These are phyloP conservation scores for Dalechampia spathulata DNA, from an alignment of 441 rosid species.

Conservation along the genomic window DNA sequence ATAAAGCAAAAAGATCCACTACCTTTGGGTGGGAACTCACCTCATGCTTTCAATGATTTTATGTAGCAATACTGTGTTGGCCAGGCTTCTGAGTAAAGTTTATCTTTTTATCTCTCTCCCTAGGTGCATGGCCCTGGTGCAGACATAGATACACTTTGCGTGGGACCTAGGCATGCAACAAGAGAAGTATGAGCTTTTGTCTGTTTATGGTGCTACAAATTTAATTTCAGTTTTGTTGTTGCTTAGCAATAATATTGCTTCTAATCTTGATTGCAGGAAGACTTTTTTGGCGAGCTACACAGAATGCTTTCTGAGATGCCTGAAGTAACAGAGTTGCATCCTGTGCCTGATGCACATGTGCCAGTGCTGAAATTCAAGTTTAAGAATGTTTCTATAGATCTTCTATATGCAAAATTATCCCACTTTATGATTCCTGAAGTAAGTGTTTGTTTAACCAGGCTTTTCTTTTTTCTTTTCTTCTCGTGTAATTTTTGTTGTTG, in stretches of 20 bases:
- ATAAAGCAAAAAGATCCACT: neutral
- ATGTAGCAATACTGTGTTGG: too few species aligned
- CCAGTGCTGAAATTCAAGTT: constrained; percentile 87
- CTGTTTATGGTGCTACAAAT: constrained; percentile 13
- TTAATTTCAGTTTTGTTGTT: constrained; percentile 12
- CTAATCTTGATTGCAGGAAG: constrained; percentile 52
- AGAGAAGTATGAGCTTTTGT: constrained; percentile 73
- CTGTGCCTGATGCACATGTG: constrained; percentile 98
- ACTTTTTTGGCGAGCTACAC: constrained; percentile 78
- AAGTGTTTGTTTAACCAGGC: constrained; percentile 27
- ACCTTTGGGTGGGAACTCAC: neutral
- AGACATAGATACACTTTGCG: constrained; percentile 95
- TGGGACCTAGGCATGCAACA: constrained; percentile 91
- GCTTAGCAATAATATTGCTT: constrained; percentile 17
- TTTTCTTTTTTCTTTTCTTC: neutral
- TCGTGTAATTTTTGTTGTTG: too few species aligned
- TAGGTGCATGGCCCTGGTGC: constrained; percentile 99
- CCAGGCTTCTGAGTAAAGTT: too few species aligned
- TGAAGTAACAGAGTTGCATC: constrained; percentile 92
- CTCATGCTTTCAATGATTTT: too few species aligned
- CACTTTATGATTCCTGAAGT: constrained; percentile 97
- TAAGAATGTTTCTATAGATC: constrained; percentile 88
- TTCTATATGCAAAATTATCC: constrained; percentile 84
- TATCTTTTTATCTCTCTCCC: constrained; percentile 7
- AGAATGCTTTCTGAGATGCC: constrained; percentile 85